Conservation (phyloP, 805 yeast species). For the Groenewaldozyma salmanticensis region DNA sequence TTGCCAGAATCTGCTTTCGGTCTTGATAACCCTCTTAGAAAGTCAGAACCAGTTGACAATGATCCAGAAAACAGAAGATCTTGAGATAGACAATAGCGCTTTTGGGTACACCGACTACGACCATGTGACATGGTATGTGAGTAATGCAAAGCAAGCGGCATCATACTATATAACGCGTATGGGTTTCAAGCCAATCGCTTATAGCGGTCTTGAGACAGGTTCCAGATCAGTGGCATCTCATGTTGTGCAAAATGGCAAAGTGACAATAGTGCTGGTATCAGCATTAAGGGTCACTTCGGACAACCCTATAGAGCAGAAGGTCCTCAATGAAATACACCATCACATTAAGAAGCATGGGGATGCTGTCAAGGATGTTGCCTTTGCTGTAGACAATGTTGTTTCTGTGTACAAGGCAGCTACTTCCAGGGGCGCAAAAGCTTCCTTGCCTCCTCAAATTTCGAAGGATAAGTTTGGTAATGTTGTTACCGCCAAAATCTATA, state of each 20-base stretch:
- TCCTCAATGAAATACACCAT: conserved; percentile 32
- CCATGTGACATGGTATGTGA: conserved; percentile 60
- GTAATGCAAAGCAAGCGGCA: conserved; percentile 63
- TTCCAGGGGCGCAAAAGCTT: conserved; percentile 40
- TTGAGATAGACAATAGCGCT: background rate
- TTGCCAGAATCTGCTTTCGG: too few species aligned
- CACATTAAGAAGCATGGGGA: conserved; percentile 58
- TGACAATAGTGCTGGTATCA: conserved; percentile 39
- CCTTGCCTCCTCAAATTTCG: conserved; percentile 21
- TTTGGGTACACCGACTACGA: conserved; percentile 37
- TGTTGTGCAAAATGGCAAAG: conserved; percentile 50
- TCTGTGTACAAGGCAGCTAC: conserved; percentile 39
- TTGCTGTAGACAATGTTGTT: conserved; percentile 46
- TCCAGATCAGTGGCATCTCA: conserved; percentile 44
- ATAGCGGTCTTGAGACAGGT: conserved; percentile 60
- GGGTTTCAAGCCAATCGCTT: conserved; percentile 60
- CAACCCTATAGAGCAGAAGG: conserved; percentile 18
- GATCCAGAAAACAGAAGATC: background rate
- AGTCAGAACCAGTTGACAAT: background rate
- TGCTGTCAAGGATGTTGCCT: conserved; percentile 70
- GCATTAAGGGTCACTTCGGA: conserved; percentile 27
- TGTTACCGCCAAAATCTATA: conserved; percentile 40
- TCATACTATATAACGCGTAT: conserved; percentile 40
- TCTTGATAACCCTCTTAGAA: too few species aligned
- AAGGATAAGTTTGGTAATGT: conserved; percentile 44